phyloP scores from a whole-genome alignment of 345 rosid genomes.

The Reutealis trisperma region DNA sequence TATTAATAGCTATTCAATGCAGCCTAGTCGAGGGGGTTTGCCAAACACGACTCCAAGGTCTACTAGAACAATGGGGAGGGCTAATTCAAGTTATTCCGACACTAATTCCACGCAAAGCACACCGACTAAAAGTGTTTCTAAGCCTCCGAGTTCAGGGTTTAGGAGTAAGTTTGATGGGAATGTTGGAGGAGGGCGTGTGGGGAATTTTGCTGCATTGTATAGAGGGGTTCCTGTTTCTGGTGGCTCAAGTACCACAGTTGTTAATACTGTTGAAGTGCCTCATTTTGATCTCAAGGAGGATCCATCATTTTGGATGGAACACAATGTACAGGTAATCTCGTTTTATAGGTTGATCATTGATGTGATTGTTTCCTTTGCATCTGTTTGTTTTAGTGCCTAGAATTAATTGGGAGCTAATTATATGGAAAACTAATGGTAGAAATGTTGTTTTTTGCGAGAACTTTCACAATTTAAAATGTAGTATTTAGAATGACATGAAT shows the following conservation, averaged over 20 bases:
- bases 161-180: slow-evolving; percentile 58
- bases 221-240: slow-evolving; percentile 67
- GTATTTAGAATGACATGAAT: too few species aligned
- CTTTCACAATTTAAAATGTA: not conserved
- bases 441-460: not conserved
- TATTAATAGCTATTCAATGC: slow-evolving; percentile 1
- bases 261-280: slow-evolving; percentile 83
- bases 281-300: slow-evolving; percentile 90
- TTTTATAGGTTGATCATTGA: not conserved
- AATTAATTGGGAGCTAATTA: not conserved
- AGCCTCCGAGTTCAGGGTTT: slow-evolving; percentile 68
- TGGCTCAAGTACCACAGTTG: slow-evolving; percentile 43
- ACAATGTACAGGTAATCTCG: slow-evolving; percentile 78
- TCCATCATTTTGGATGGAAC: slow-evolving; percentile 98
- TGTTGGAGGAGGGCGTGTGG: slow-evolving; percentile 44
- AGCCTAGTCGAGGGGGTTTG: slow-evolving; percentile 4
- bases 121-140: slow-evolving; percentile 85
- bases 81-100: slow-evolving; percentile 49
- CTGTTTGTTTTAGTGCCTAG: not conserved
- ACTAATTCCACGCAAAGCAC: slow-evolving; percentile 78
- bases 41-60: slow-evolving; percentile 57
- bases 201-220: slow-evolving; percentile 69
- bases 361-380: not conserved
- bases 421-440: not conserved
- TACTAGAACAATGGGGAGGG: slow-evolving; percentile 44